Evolutionary conservation across 78 protist species (phyloP), one percentile per base, ranked within the genome.

Genomic region (Emiliania huxleyi): DNA sequence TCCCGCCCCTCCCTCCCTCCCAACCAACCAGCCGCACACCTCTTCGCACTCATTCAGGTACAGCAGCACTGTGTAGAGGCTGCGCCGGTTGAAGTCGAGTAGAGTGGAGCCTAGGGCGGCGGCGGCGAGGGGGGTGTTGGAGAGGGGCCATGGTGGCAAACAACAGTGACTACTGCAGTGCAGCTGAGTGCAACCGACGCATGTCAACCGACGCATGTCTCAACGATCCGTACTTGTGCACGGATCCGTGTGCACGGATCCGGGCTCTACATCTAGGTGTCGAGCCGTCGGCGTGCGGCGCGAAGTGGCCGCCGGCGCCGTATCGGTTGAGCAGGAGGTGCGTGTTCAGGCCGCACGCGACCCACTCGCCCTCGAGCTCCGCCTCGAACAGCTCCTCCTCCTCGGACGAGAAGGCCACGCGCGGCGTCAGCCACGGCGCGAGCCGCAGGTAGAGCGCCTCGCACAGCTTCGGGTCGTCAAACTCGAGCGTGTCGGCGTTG

Each of bases 211-310:
- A n/a, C n/a, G n/a, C n/a, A n/a, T n/a, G n/a, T n/a, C n/a, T n/a
- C n/a, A n/a, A n/a, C n/a, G n/a, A n/a, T n/a, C n/a, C n/a, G n/a
- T n/a, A n/a, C n/a, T n/a, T n/a, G n/a, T n/a, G n/a, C n/a, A n/a
- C n/a, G n/a, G n/a, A n/a, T n/a, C n/a, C n/a, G n/a, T n/a, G n/a
- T n/a, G n/a, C n/a, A n/a, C n/a, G n/a, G n/a, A n/a, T n/a, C n/a
- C n/a, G n/a, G n/a, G n/a, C n/a, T n/a, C n/a, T n/a, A n/a, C n/a
- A n/a, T n/a, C n/a, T n/a, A n/a, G n/a, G n/a, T n/a, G n/a, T n/a
- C n/a, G 46, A 48, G 26, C 92, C 92, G 77, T 90, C 92, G 22
- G 38, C 75, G 83, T 90, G 92, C 56, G 92, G 92, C 40, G 85
- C 49, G 48, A 90, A 90, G 46, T 90, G 92, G 56, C 92, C 92